Conservation (phyloP, 2,329 filamentous ascomycete species). For the Nothomitra cinnamomea region DNA sequence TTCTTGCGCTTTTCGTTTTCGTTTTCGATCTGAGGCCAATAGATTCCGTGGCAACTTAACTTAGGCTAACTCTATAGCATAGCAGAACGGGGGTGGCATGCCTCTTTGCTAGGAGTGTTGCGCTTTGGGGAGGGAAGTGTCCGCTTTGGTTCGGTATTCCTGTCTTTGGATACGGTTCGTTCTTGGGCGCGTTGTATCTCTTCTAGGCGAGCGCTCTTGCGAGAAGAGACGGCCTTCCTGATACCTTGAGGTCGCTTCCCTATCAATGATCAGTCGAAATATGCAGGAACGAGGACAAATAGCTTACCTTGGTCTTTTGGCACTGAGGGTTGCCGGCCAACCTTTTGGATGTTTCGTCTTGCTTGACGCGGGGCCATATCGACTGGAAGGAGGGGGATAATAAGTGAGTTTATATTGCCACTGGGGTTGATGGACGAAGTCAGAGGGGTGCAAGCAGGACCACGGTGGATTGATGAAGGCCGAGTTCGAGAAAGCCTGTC, state of each 20-base stretch:
- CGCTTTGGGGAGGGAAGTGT: not conserved
- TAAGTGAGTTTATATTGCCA: slow-evolving; percentile 12
- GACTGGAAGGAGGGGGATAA: slow-evolving; percentile 8
- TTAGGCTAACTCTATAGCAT: slow-evolving; percentile 12
- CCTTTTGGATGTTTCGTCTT: slow-evolving; percentile 1
- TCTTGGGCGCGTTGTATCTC: not conserved
- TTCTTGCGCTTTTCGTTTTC: slow-evolving; percentile 12
- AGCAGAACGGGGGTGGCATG: slow-evolving; percentile 5
- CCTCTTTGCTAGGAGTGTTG: slow-evolving; percentile 3
- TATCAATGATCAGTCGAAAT: slow-evolving; percentile 13
- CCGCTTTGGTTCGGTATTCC: slow-evolving; percentile 2
- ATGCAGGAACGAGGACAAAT: slow-evolving; percentile 5
- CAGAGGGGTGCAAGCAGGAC: too few relatives aligned
- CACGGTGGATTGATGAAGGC: too few relatives aligned
- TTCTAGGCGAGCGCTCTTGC: not conserved
- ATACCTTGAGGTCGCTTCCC: slow-evolving; percentile 12
- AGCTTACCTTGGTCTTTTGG: slow-evolving; percentile 1
- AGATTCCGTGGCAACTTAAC: slow-evolving; percentile 11
- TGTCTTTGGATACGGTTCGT: not conserved
- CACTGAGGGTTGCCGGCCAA: slow-evolving; percentile 1
- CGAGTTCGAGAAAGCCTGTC: too few relatives aligned
- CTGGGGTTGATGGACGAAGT: slow-evolving; percentile 8
- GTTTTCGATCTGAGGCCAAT: slow-evolving; percentile 12
- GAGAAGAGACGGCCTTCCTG: slow-evolving; percentile 11
- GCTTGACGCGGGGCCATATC: slow-evolving; percentile 4